Percentiles rank a stretch among this genome's conserved stretches.
Evolutionary conservation across 2,329 filamentous ascomycete species (phyloP).

Genomic region (Didymella exigua): DNA sequence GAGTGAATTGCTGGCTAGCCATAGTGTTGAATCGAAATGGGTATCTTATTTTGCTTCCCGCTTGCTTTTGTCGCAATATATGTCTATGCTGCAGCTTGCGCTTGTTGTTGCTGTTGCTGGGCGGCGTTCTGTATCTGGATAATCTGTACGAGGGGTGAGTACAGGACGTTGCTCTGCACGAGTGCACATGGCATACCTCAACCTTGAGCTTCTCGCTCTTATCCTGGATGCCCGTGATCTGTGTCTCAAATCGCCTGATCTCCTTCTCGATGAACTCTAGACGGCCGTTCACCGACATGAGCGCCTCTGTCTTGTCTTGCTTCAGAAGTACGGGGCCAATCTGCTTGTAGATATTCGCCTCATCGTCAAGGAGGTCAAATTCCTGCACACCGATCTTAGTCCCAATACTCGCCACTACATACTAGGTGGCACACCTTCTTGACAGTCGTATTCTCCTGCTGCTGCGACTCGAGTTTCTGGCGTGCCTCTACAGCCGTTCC

Average conservation of each 20-base stretch:
- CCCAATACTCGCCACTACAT: not conserved
- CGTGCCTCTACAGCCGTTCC: conserved; percentile 76
- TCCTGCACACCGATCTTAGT: conserved; percentile 62
- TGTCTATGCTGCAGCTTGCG: conserved; percentile 19
- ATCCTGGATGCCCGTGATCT: conserved; percentile 68
- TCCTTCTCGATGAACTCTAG: conserved; percentile 93
- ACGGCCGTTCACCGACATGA: conserved; percentile 86
- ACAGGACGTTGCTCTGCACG: not conserved
- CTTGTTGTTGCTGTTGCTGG: conserved; percentile 40
- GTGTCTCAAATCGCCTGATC: conserved; percentile 73
- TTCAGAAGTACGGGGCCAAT: conserved; percentile 91
- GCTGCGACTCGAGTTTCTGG: conserved; percentile 92
- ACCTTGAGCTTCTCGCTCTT: conserved; percentile 69
- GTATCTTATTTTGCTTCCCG: conserved; percentile 17
- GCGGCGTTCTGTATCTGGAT: conserved; percentile 39
- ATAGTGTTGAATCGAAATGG: conserved; percentile 3
- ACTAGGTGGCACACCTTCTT: conserved; percentile 65
- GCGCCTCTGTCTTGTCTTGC: conserved; percentile 89
- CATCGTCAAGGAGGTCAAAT: conserved; percentile 77
- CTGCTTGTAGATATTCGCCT: conserved; percentile 93
- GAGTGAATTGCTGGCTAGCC: not conserved
- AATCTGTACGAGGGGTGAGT: conserved; percentile 28
- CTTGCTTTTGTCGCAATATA: not conserved
- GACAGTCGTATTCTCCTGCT: conserved; percentile 89
- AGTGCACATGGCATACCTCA: conserved; percentile 56